Percentiles rank a stretch among this genome's conserved stretches.
Conservation (phyloP, 768 basidiomycete genomes). For the Xerocomellus intermedius region DNA sequence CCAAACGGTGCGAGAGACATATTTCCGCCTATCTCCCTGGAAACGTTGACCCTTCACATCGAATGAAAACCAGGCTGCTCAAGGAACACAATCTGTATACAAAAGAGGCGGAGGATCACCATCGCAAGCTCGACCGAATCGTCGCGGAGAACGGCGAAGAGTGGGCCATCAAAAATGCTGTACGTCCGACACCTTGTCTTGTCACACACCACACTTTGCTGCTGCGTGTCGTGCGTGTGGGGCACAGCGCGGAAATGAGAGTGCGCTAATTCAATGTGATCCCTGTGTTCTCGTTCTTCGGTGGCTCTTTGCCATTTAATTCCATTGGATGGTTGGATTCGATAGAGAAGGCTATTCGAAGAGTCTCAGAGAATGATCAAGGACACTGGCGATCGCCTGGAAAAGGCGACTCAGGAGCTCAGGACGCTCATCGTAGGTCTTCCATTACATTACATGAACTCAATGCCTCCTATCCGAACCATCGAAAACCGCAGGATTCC, state of each 20-base stretch:
- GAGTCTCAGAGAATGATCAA: constrained; percentile 82
- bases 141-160: constrained; percentile 60
- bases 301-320: constrained; percentile 15
- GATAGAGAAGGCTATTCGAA: constrained; percentile 62
- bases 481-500: constrained; percentile 23
- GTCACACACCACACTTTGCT: constrained; percentile 3
- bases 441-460: constrained; percentile 20
- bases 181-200: constrained; percentile 35
- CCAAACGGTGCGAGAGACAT: constrained; percentile 52
- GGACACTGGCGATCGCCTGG: constrained; percentile 63
- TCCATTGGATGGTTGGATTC: constrained; percentile 1
- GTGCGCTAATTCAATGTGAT: constrained; percentile 20
- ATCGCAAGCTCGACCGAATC: constrained; percentile 60
- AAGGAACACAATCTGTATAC: constrained; percentile 70
- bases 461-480: constrained; percentile 10
- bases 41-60: constrained; percentile 12
- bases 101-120: constrained; percentile 60
- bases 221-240: constrained; percentile 17
- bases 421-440: constrained; percentile 64
- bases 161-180: constrained; percentile 77
- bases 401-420: constrained; percentile 60
- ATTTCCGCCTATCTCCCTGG: constrained; percentile 17
- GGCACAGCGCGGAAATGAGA: constrained; percentile 32
- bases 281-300: constrained; percentile 10
- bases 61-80: constrained; percentile 44